phyloP scores from a whole-genome alignment of 2,329 filamentous ascomycete genomes.

The Cryoendolithus antarcticus region DNA sequence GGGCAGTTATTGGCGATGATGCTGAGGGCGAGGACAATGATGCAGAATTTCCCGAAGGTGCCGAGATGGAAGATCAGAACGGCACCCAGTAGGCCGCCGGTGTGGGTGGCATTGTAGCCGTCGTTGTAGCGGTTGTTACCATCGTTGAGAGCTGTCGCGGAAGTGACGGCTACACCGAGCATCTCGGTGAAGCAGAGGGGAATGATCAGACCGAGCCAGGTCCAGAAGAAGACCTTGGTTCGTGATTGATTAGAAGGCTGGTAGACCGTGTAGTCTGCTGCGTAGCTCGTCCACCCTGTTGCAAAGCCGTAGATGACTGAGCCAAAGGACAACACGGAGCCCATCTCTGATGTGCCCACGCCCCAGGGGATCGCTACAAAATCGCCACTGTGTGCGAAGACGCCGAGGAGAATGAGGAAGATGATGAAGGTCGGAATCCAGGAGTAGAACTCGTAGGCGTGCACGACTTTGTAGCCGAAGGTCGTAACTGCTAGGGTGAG shows the following conservation, averaged over 20 bases:
- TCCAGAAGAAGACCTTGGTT: conserved; percentile 54
- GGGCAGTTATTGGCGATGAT: conserved; percentile 36
- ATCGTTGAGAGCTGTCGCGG: conserved; percentile 45
- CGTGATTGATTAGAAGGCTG: conserved; percentile 52
- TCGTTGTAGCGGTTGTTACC: conserved; percentile 42
- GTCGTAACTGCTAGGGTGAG: conserved; percentile 58
- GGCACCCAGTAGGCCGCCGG: conserved; percentile 55
- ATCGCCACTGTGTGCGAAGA: conserved; percentile 53
- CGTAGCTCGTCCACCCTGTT: conserved; percentile 62
- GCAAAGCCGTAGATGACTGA: conserved; percentile 56
- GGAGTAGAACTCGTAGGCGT: conserved; percentile 62
- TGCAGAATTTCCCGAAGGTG: conserved; percentile 59
- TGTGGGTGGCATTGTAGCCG: conserved; percentile 45
- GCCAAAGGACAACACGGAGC: conserved; percentile 52
- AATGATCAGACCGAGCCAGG: conserved; percentile 56
- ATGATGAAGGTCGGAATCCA: conserved; percentile 64
- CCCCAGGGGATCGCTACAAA: conserved; percentile 52
- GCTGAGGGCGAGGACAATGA: conserved; percentile 31
- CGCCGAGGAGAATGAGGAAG: conserved; percentile 58
- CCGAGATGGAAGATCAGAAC: conserved; percentile 53
- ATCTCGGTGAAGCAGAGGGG: conserved; percentile 64
- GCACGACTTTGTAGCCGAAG: conserved; percentile 65
- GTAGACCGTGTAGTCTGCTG: conserved; percentile 71
- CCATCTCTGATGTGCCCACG: conserved; percentile 46
- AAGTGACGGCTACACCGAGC: conserved; percentile 58